Percentiles rank a stretch among this genome's conserved stretches.
Conservation (phyloP, 2,329 filamentous ascomycete genomes). For the Cytospora paraplurivora region DNA sequence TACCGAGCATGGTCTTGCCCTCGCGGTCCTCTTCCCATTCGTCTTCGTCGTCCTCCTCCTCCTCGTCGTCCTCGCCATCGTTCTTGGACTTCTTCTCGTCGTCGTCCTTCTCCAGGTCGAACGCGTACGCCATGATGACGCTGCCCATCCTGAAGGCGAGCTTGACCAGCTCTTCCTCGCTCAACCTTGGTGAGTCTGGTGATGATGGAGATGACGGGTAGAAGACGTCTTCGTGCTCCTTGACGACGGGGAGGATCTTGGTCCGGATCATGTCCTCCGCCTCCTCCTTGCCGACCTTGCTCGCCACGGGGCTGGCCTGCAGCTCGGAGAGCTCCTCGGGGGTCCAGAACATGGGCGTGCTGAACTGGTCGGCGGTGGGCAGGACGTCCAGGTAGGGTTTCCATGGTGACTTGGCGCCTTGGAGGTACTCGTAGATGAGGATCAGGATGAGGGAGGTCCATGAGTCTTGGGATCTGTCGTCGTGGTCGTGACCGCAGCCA, state of each 20-base stretch:
- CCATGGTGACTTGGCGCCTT: conserved; percentile 66
- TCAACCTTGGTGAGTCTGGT: conserved; percentile 36
- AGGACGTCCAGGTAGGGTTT: conserved; percentile 76
- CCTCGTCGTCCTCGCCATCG: conserved; percentile 60
- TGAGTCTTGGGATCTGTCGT: conserved; percentile 47
- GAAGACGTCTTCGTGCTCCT: conserved; percentile 50
- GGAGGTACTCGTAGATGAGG: conserved; percentile 75
- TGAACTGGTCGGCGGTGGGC: conserved; percentile 60
- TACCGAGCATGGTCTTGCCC: conserved; percentile 67
- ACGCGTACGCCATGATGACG: conserved; percentile 90
- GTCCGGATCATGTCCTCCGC: conserved; percentile 70
- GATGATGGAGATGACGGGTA: conserved; percentile 37
- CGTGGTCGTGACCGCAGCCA: conserved; percentile 36
- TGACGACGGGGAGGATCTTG: conserved; percentile 54
- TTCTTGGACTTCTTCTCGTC: conserved; percentile 48
- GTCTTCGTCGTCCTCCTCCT: conserved; percentile 63
- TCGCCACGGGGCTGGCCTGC: conserved; percentile 73
- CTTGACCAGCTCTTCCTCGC: conserved; percentile 49
- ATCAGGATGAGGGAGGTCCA: conserved; percentile 69
- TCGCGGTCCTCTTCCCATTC: conserved; percentile 68
- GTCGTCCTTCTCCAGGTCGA: conserved; percentile 67
- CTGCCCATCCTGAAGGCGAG: conserved; percentile 81
- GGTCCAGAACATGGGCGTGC: conserved; percentile 91
- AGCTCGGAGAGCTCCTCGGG: conserved; percentile 69
- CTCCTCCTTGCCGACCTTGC: conserved; percentile 73